phyloP scores from a whole-genome alignment of 768 basidiomycete species.

The Xanthoconium stramineum region DNA sequence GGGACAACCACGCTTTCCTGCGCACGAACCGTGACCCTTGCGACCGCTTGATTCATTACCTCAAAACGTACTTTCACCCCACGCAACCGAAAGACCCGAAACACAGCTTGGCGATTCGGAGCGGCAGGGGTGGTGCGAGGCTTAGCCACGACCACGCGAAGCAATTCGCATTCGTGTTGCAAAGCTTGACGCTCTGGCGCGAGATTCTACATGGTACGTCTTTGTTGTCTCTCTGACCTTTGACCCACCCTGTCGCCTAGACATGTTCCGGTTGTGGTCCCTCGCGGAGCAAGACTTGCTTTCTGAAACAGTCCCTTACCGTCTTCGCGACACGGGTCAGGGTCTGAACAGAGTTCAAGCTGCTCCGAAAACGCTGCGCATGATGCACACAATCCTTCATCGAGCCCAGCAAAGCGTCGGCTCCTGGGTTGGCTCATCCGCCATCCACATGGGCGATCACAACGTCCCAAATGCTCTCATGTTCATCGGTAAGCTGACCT shows the following conservation, averaged over 20 bases:
- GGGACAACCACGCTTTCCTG: slow-evolving; percentile 87
- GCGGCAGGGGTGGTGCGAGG: slow-evolving; percentile 75
- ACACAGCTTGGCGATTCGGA: slow-evolving; percentile 72
- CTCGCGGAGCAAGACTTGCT: slow-evolving; percentile 78
- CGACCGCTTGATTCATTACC: slow-evolving; percentile 74
- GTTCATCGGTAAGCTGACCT: slow-evolving; percentile 58
- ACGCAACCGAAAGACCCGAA: slow-evolving; percentile 63
- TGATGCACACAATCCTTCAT: slow-evolving; percentile 86
- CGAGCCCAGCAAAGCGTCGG: slow-evolving; percentile 81
- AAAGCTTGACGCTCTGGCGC: slow-evolving; percentile 83
- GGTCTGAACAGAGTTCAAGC: slow-evolving; percentile 88
- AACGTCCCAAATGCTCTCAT: slow-evolving; percentile 61
- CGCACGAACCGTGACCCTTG: slow-evolving; percentile 86
- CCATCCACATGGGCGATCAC: slow-evolving; percentile 88
- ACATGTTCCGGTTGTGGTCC: slow-evolving; percentile 88
- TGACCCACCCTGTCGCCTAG: slow-evolving; percentile 34
- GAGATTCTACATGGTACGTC: slow-evolving; percentile 76
- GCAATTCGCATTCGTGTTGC: slow-evolving; percentile 83
- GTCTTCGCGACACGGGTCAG: slow-evolving; percentile 84
- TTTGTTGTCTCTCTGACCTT: background rate
- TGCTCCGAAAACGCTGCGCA: slow-evolving; percentile 82
- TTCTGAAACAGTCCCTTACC: slow-evolving; percentile 71
- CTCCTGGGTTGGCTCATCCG: slow-evolving; percentile 81
- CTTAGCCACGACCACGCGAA: slow-evolving; percentile 81
- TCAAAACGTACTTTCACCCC: slow-evolving; percentile 77